phyloP scores from a whole-genome alignment of 352 stramenopile species.

The Thraustochytrium sp. region DNA sequence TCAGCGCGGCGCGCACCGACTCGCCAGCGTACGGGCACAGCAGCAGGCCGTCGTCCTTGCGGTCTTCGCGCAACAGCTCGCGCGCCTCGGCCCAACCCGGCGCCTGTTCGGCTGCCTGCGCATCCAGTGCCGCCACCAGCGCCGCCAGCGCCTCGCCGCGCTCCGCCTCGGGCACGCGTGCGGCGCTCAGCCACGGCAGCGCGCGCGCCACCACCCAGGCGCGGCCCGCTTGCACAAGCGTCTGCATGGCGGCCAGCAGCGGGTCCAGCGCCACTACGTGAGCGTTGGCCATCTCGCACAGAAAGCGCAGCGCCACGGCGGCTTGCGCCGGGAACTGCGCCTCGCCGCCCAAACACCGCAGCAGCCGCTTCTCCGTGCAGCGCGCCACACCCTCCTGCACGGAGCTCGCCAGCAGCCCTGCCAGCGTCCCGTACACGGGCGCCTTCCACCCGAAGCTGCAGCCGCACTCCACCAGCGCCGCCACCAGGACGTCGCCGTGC shows the following conservation, averaged over 20 bases:
- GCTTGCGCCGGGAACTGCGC: not conserved
- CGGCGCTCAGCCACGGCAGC: not conserved
- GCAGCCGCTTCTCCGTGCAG: not conserved
- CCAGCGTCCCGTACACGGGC: constrained; percentile 12
- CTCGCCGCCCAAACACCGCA: not conserved
- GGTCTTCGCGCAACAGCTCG: not conserved
- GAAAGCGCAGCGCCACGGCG: not conserved
- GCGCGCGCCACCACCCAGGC: not conserved
- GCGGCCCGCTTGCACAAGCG: not conserved
- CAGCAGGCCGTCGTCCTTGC: not conserved
- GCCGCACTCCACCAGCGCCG: not conserved
- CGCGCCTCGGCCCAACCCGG: not conserved
- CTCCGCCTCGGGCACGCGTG: not conserved
- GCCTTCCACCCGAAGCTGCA: constrained; percentile 32
- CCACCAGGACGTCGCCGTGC: not conserved
- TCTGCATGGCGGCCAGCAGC: not conserved
- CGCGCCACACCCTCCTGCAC: not conserved
- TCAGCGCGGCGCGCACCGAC: not conserved
- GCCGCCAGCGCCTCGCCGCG: not conserved
- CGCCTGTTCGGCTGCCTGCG: not conserved
- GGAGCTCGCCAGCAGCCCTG: not conserved
- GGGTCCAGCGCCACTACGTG: not conserved
- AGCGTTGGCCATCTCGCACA: constrained; percentile 6
- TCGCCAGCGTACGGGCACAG: not conserved
- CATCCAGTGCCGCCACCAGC: not conserved